phyloP scores from a whole-genome alignment of 768 basidiomycete species.

The Calocera cornea region DNA sequence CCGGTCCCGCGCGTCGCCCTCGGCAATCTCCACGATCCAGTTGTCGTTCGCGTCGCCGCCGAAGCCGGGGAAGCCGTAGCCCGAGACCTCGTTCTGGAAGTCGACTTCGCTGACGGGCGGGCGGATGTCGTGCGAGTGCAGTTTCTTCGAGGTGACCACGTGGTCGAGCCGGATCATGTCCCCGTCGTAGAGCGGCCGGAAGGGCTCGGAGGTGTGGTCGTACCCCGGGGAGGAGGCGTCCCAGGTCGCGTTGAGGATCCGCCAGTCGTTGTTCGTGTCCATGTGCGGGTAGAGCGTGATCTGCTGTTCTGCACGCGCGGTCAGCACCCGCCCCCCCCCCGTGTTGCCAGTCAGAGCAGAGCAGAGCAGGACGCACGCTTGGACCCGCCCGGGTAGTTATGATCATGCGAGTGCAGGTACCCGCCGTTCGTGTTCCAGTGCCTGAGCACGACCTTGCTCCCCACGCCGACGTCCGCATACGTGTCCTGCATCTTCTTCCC shows the following conservation, averaged over 20 bases:
- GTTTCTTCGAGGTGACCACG: constrained; percentile 60
- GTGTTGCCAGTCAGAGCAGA: constrained; percentile 6
- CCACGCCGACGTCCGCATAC: constrained; percentile 77
- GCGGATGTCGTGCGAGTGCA: constrained; percentile 91
- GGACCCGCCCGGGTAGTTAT: constrained; percentile 80
- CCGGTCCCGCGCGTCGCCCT: constrained; percentile 46
- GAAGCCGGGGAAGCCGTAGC: constrained; percentile 78
- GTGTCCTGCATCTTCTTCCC: constrained; percentile 89
- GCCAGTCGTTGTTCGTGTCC: constrained; percentile 94
- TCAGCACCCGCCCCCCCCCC: constrained; percentile 1
- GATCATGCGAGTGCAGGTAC: constrained; percentile 91
- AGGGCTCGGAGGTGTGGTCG: constrained; percentile 39
- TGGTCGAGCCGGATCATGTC: constrained; percentile 73
- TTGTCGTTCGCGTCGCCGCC: constrained; percentile 87
- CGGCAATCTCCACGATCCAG: constrained; percentile 76
- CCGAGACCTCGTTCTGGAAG: constrained; percentile 97
- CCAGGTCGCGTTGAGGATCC: constrained; percentile 60
- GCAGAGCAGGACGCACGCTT: constrained; percentile 45
- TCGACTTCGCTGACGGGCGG: constrained; percentile 95
- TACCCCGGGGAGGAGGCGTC: constrained; percentile 30
- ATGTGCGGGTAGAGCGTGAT: constrained; percentile 96
- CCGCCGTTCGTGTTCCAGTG: constrained; percentile 97
- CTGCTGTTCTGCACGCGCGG: constrained; percentile 66
- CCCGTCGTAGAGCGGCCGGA: constrained; percentile 51
- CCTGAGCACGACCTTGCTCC: constrained; percentile 68